phyloP scores from a whole-genome alignment of 2,329 filamentous ascomycete genomes.

The Colletotrichum liriopes region DNA sequence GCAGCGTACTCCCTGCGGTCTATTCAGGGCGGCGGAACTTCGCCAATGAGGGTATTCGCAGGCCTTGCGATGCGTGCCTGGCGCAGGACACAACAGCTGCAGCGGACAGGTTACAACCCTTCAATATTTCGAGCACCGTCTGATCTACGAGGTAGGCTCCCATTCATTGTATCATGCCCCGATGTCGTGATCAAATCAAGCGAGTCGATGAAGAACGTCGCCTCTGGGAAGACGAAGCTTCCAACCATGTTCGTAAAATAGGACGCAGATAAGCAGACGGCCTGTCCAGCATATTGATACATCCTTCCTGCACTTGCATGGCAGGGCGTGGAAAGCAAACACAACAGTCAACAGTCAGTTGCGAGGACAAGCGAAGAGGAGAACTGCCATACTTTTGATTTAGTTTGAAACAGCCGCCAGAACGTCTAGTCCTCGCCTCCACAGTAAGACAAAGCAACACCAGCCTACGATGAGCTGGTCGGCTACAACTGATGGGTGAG shows the following conservation, averaged over 20 bases:
- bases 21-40: not conserved
- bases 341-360: not conserved
- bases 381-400: not conserved
- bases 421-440: no score
- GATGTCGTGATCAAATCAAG: not conserved
- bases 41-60: not conserved
- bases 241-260: not conserved
- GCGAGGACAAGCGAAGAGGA: not conserved
- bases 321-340: not conserved
- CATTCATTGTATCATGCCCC: slow-evolving; percentile 8
- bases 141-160: slow-evolving; percentile 1
- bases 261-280: not conserved
- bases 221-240: not conserved
- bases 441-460: not conserved
- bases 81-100: slow-evolving; percentile 10
- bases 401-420: not conserved
- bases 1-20: not conserved
- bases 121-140: not conserved
- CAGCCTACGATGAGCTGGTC: not conserved
- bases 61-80: not conserved
- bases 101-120: not conserved
- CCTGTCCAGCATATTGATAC: no score
- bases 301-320: not conserved
- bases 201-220: not conserved
- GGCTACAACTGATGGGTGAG: not conserved